phyloP scores from a whole-genome alignment of 1,284 basidiomycete genomes.

The Puccinia brachypodii region DNA sequence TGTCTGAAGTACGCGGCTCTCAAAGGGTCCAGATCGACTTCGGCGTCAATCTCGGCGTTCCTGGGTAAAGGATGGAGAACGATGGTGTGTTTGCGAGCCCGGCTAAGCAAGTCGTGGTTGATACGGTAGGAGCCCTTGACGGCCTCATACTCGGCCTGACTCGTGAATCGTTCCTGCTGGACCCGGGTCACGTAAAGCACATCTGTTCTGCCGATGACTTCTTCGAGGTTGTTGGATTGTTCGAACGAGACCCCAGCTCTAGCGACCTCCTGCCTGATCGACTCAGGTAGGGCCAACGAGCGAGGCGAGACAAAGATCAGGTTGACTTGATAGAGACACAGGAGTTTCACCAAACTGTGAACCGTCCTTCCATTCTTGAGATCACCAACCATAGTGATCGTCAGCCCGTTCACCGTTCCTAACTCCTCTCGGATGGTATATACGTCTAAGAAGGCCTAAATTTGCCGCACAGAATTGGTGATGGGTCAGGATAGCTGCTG shows the following conservation, averaged over 20 bases:
- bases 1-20: conserved; percentile 97
- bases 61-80: conserved; percentile 98
- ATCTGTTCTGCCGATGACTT: conserved; percentile 88
- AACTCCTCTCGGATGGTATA: conserved; percentile 98
- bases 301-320: conserved; percentile 94
- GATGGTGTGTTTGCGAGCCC: conserved; percentile 93
- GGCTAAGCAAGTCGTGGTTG: conserved; percentile 85
- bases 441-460: conserved; percentile 78
- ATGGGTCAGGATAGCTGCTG: neutral
- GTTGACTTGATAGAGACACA: conserved; percentile 78
- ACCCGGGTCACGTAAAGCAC: conserved; percentile 96
- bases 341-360: conserved; percentile 88
- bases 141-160: conserved; percentile 76
- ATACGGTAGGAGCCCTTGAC: conserved; percentile 93
- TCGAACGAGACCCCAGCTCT: conserved; percentile 77
- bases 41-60: conserved; percentile 94
- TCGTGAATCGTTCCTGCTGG: conserved; percentile 90
- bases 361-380: conserved; percentile 98
- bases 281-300: conserved; percentile 86
- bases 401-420: conserved; percentile 94
- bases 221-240: conserved; percentile 81
- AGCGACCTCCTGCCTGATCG: conserved; percentile 76
- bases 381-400: conserved; percentile 87
- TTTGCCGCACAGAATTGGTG: neutral
- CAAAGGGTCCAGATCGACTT: conserved; percentile 93